Evolutionary conservation across 371 early-diverging fungal species (phyloP), one percentile per base, ranked within the genome.

Genomic region (Parasitella parasitica): DNA sequence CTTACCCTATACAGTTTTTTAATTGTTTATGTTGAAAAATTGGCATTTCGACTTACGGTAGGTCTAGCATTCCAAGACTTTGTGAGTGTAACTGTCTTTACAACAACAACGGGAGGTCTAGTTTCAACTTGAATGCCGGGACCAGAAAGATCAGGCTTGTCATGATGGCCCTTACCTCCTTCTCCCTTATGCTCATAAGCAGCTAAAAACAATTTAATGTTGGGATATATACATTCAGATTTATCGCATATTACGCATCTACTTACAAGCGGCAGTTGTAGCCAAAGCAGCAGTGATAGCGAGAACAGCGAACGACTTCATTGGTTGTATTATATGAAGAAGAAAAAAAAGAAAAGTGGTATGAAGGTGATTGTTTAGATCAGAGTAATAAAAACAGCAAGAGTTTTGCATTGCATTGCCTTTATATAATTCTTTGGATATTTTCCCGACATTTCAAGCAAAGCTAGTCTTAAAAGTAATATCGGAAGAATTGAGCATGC

Each of bases 291-390:
- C 66, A 43, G 73, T 57, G 8, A 64, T 20, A 57, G 64, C 68
- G 27, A 70, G 35, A 27, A 65, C 18, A 54, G 67, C 48, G 26
- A 70, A 24, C 11, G 60, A 54, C 49, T 73, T 73, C 74, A 73
- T 73, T 38, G 18, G 0, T 38, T 28, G 7, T 12, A 38, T 28
- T 55, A n/a, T 41, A 54, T 41, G 22, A 35, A 37, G 36, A 15
- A 48, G 49, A 11, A 35, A 36, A 50, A 32, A 59, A 36, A 26
- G 35, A 51, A 55, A 43, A 61, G 12, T 49, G 28, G 49, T 49
- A 49, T 49, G 26, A 6, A 49, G n/a, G 27, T 28, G 26, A 15
- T 52, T 61, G 35, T 46, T 24, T 32, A 32, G 43, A 43, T 43
- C 22, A 43, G 43, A 43, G 22, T 43, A 43, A 22, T 7, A 57